Percentiles rank a stretch among this genome's conserved stretches.
These are phyloP conservation scores for Selenicereus undatus DNA, from an alignment of 148 eudicot species.

Conservation along the genomic window DNA sequence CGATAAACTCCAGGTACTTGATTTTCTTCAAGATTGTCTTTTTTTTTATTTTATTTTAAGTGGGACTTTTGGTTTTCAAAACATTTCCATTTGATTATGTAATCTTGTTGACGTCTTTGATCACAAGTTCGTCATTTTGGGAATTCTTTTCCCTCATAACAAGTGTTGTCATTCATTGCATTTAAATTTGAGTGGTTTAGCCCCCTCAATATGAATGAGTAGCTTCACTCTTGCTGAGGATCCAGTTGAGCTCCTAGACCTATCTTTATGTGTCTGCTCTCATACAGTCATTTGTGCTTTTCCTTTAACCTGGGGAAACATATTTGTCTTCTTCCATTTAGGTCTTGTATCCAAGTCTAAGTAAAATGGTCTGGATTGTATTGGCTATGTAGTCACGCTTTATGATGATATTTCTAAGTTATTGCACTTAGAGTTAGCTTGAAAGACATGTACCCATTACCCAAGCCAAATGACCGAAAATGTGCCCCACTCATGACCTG, in stretches of 20 bases:
- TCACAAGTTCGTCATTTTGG: not conserved
- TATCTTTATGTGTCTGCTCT: not conserved
- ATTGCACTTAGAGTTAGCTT: too few relatives aligned
- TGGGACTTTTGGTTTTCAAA: not conserved
- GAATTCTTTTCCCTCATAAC: not conserved
- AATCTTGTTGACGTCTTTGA: not conserved
- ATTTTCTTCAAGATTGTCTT: not conserved
- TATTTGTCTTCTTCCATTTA: not conserved
- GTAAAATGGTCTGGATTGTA: too few relatives aligned
- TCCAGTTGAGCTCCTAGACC: not conserved
- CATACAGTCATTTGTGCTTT: not conserved
- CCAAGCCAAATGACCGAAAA: not conserved
- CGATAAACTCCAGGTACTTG: constrained; percentile 76
- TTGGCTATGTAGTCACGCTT: too few relatives aligned
- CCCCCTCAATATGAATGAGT: not conserved
- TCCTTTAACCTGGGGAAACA: not conserved
- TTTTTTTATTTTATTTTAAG: not conserved
- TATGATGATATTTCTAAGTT: too few relatives aligned
- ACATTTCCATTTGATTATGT: not conserved
- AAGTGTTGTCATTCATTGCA: not conserved
- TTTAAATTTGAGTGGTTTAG: not conserved
- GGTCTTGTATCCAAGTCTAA: not conserved
- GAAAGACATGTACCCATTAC: too few relatives aligned
- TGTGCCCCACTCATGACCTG: not conserved
- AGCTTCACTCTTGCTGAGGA: not conserved